A percentile compares a stretch with the other conserved stretches of the same genome.
Conservation (phyloP, 257 asterid genomes). For the Salvia miltiorrhiza region DNA sequence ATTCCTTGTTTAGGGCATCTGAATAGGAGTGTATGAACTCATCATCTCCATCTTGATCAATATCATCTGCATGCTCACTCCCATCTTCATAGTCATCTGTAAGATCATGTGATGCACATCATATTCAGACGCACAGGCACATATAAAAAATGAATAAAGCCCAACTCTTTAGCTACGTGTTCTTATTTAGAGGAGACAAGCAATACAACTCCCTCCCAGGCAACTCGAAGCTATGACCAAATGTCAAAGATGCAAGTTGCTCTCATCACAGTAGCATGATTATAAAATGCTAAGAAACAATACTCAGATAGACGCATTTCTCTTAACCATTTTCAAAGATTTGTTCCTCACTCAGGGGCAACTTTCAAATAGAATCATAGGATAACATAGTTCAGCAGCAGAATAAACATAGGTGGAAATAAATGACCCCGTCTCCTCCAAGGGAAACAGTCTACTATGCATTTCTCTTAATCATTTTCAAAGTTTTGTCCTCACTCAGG, state of each 20-base stretch:
- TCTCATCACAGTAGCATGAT: not conserved
- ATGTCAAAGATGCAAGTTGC: not conserved
- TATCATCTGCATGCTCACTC: constrained; percentile 46
- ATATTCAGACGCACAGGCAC: not conserved
- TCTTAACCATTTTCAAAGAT: not conserved
- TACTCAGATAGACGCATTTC: no score
- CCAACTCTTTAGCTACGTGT: not conserved
- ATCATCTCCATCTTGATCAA: constrained; percentile 50
- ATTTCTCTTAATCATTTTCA: not conserved
- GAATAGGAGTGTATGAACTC: constrained; percentile 76
- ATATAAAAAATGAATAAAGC: not conserved
- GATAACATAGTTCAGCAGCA: not conserved
- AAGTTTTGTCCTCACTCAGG: not conserved
- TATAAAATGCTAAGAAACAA: not conserved
- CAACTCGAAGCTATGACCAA: not conserved
- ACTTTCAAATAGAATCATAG: constrained; percentile 4
- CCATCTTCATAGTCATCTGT: constrained; percentile 66
- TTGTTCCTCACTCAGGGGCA: not conserved
- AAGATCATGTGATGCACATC: constrained; percentile 8
- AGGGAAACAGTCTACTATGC: not conserved
- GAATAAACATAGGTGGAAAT: not conserved
- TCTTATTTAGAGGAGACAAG: not conserved
- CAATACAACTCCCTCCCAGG: not conserved
- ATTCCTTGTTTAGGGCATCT: constrained; percentile 64
- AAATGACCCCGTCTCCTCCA: not conserved